Evolutionary conservation across 257 asterid species (phyloP), one percentile per base, ranked within the genome.

Genomic region (Solanum etuberosum): DNA sequence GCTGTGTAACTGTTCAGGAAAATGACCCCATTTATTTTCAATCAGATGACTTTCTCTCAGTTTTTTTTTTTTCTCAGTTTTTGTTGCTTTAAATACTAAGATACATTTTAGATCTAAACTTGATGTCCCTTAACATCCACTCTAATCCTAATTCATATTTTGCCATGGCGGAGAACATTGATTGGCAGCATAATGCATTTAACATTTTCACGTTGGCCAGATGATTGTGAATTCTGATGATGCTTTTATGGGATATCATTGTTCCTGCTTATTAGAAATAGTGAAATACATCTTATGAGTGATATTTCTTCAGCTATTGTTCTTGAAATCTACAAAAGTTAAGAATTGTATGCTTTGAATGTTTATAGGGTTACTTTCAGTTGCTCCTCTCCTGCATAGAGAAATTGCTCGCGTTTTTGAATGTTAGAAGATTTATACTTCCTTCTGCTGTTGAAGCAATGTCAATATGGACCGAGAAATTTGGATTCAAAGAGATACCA

Each of bases 401-500:
- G 91, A 93, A 95, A 81, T 88, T 95, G 90, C 92, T 95, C 32
- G 95, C 98, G 6, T 94, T 90, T 87, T 86, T 97, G 92, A 91
- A 92, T 16, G 92, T 97, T 7, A 92, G 92, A 87, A 93, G 90
- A 81, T 90, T 94, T 81, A 96, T 96, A 83, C 99, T 97, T 86
- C 99, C 99, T 31, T 98, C 98, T 85, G 91, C 98, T 16, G 96
- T 93, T 13, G 98, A 93, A 88, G 98, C 98, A 46, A 93, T 91
- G 85, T 93, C 98, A 88, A 97, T 97, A 87, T 97, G 99, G 99
- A 96, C 96, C 6, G 92, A 95, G 40, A 96, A 95, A 92, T 97
- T 97, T 90, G 97, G 98, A 46, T 97, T 97, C 87, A 77, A 80
- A 71, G 90, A 90, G 92, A 93, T 96, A 15, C 92, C 97, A 23